Base-by-base conservation (phyloP, 1,139 yeast species). In the Scheffersomyces stambukii region DNA sequence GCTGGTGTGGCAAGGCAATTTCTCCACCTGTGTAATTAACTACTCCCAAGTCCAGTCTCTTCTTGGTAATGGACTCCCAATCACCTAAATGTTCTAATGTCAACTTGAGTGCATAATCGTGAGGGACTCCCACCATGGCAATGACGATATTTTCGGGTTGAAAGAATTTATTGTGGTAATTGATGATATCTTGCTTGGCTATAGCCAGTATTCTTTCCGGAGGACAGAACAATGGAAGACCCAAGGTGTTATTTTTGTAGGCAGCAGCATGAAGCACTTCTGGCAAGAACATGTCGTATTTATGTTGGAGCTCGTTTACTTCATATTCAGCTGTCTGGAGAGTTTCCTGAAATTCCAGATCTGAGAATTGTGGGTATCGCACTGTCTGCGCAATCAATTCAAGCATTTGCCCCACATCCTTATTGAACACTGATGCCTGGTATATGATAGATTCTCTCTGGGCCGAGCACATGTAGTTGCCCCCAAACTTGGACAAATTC, bases 381-480 rank as follows among this genome's bases (percentile, higher is more conserved):
- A 89, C 80, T 0, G 96, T 85, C 43, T 88, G 93, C n/a, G 86
- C 64, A 44, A 91, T 65, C 30, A 86, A 64, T 25, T 73, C 74
- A 43, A 85, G 76, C 95, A 93, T 88, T 41, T 68, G 64, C 25
- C 78, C 93, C n/a, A 82, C 79, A 50, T 89, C 96, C 31, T 61
- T 73, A 52, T 89, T 88, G 65, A 91, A 91, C 1, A 88, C 95
- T 2, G 95, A 81, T 2, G 96, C 95, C 55, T 91, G 97, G 54
- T 91, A 91, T 62, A 91, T 77, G 64, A 91, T 72, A 4, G 93
- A 75, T 52, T 91, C 98, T 49, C 98, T 70, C 16, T 94, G 85
- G 1, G 96, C 85, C 1, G 95, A 81, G 50, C 96, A 84, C 77
- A 86, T 89, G 56, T 83, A 88, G 54, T 89, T 91, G 8, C 98